Conservation (phyloP, 2,329 filamentous ascomycete species). For the Periglandula ipomoeae region DNA sequence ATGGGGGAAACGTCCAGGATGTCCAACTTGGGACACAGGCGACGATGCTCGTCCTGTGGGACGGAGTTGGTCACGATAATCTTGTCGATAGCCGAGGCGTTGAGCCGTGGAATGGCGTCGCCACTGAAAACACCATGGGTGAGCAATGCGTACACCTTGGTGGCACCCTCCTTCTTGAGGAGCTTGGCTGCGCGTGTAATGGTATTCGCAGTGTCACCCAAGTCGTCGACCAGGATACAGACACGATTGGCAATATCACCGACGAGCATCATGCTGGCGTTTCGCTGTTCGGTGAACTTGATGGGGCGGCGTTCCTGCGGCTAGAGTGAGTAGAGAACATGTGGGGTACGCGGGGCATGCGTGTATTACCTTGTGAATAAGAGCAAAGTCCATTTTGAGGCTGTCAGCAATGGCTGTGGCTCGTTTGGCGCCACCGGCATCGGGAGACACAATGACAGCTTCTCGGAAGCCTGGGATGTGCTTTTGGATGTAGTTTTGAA, state of each 20-base stretch:
- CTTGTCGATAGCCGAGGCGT: conserved; percentile 85
- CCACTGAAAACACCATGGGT: conserved; percentile 94
- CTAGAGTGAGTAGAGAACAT: conserved; percentile 25
- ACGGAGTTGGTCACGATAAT: conserved; percentile 94
- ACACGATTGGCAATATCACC: conserved; percentile 73
- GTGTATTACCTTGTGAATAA: conserved; percentile 78
- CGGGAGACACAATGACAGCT: conserved; percentile 88
- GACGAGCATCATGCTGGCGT: conserved; percentile 92
- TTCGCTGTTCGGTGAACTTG: conserved; percentile 78
- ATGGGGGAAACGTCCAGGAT: conserved; percentile 83
- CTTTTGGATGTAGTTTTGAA: conserved; percentile 64
- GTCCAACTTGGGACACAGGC: conserved; percentile 77
- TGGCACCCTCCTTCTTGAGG: conserved; percentile 93
- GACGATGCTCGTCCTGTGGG: conserved; percentile 73
- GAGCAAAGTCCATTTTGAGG: conserved; percentile 86
- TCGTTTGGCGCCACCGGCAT: conserved; percentile 92
- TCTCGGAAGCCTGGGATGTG: conserved; percentile 78
- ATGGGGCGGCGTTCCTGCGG: conserved; percentile 76
- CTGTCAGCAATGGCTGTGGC: conserved; percentile 92
- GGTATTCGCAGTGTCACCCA: conserved; percentile 93
- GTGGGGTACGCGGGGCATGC: conserved; percentile 7
- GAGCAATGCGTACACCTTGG: conserved; percentile 79
- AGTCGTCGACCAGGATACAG: conserved; percentile 86
- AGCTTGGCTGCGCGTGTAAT: conserved; percentile 94
- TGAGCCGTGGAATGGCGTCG: conserved; percentile 89